Evolutionary conservation across 1,284 basidiomycete species (phyloP), one percentile per base, ranked within the genome.

Genomic region (Moniliella sp.): DNA sequence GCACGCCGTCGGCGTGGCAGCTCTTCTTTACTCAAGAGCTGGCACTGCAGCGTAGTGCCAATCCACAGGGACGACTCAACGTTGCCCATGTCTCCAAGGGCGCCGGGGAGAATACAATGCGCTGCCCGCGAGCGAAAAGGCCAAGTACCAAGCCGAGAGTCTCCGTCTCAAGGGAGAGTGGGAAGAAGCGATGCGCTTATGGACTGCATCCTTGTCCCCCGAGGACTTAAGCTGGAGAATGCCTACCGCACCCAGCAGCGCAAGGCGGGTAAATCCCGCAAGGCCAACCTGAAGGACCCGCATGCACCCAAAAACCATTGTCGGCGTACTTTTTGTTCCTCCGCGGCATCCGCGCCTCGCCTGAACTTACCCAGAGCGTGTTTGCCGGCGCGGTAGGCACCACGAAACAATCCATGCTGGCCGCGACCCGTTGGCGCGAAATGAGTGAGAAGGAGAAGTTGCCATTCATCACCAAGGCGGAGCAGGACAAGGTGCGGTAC

Each of bases 11-110:
- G 4, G 81, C 83, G 27, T 93, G 84, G 84, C 86, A 93, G 63
- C 70, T 93, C 32, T 93, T 83, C 65, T 91, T 93, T 62, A 83
- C 81, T 23, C 82, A 91, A 61, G 84, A 82, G 73, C 81, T 93
- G 46, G 72, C 75, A 53, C 80, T 83, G 61, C 49, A 50, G 29
- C 83, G 84, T 65, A 72, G 73, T 1, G 44, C 46, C 19, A 43
- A 49, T 18, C 46, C 50, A 3, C 46, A 45, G 11, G 57, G 57
- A 35, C 84, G 86, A 64, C 71, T 93, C 31, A 91, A 93, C 61
- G 83, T 93, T 37, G 83, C 84, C 5, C 80, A 86, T 61, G 81
- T 83, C 25, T 83, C 84, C 45, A 88, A 88, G 63, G 83, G 88
- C 56, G 84, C 83, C 26, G 83, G 82, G 27, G 73, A 75, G 50